phyloP scores from a whole-genome alignment of 208 protist genomes.

The Phytomonas sp. region DNA sequence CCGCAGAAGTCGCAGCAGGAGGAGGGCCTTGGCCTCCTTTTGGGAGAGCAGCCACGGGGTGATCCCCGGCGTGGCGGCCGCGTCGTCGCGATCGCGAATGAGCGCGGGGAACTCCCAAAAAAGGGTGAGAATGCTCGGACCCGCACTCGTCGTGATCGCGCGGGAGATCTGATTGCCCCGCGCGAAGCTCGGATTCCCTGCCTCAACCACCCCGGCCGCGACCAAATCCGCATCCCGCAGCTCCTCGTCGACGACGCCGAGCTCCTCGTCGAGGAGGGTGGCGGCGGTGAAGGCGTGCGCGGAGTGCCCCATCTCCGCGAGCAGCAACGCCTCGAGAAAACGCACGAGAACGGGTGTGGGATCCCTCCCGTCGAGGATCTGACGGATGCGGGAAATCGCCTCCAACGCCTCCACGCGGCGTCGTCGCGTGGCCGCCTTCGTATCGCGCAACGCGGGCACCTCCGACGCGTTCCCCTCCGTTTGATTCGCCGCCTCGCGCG shows the following conservation, averaged over 20 bases:
- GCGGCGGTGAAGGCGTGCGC: conserved; percentile 20
- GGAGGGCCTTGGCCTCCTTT: conserved; percentile 28
- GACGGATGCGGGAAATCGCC: conserved; percentile 8
- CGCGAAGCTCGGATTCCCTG: conserved; percentile 7
- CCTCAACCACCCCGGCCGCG: conserved; percentile 1
- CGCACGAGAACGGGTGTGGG: conserved; percentile 17
- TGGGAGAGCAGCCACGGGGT: conserved; percentile 27
- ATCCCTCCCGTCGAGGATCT: conserved; percentile 14
- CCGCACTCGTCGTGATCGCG: not conserved
- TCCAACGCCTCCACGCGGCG: conserved; percentile 14
- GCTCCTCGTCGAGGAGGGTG: conserved; percentile 26
- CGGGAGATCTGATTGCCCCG: not conserved
- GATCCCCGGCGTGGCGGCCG: not conserved
- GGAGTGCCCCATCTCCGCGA: conserved; percentile 43
- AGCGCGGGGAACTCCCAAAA: conserved; percentile 9
- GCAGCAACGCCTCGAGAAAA: conserved; percentile 42
- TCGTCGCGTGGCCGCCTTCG: not conserved
- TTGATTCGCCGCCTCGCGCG: no score
- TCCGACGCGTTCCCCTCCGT: conserved; percentile 1
- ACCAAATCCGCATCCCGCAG: not conserved
- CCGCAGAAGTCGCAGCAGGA: conserved; percentile 41
- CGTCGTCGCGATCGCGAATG: conserved; percentile 8
- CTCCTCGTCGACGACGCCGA: conserved; percentile 22
- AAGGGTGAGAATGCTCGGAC: not conserved
- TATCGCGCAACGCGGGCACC: not conserved